A percentile compares a stretch with the other conserved stretches of the same genome.
phyloP scores from a whole-genome alignment of 306 rosid species.

The Cyamopsis tetragonoloba region DNA sequence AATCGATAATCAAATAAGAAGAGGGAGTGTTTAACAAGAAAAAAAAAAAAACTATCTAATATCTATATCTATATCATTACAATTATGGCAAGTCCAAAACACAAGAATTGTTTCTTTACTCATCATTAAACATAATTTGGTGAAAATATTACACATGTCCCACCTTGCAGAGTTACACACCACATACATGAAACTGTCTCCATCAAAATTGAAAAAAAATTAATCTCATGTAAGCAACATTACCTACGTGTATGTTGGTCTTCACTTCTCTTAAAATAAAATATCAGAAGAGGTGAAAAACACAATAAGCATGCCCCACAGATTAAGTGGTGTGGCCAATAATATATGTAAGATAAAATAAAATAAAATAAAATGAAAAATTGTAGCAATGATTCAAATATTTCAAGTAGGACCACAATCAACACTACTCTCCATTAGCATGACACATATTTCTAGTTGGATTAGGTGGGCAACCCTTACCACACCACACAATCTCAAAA shows the following conservation, averaged over 20 bases:
- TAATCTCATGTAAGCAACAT: background rate
- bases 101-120: background rate
- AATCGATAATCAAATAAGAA: no score
- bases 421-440: slow-evolving; percentile 3
- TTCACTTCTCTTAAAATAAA: slow-evolving; percentile 1
- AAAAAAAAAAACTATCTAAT: no score
- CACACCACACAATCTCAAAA: slow-evolving; percentile 31
- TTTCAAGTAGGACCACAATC: slow-evolving; percentile 24
- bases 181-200: background rate
- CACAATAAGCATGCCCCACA: background rate
- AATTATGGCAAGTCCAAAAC: background rate
- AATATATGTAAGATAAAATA: no score
- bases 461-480: slow-evolving; percentile 67
- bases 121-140: background rate
- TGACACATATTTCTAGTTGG: slow-evolving; percentile 35
- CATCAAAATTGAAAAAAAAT: background rate
- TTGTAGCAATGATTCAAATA: slow-evolving; percentile 18
- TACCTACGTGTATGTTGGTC: slow-evolving; percentile 11
- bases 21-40: no score
- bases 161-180: background rate
- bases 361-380: no score
- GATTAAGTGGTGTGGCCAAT: slow-evolving; percentile 22
- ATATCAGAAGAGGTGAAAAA: background rate
- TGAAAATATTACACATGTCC: background rate
- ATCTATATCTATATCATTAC: no score